phyloP scores from a whole-genome alignment of 805 yeast genomes.

The Candida ortonii region DNA sequence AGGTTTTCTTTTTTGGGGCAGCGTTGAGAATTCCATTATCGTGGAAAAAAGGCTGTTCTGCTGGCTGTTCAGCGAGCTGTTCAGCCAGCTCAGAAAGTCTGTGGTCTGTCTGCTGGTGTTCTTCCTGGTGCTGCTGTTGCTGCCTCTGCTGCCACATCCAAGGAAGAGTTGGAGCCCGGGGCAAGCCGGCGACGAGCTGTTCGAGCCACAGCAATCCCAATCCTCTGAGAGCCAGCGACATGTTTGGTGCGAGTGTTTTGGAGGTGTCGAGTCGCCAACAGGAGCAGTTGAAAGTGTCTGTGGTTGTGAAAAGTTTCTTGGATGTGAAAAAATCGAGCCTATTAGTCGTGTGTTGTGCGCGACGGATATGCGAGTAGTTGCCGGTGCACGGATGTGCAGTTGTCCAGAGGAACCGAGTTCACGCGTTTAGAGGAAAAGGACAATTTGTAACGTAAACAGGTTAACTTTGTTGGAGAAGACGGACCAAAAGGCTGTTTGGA shows the following conservation, averaged over 20 bases:
- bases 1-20: slow-evolving; percentile 90
- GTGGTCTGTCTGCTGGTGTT: neutral
- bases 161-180: slow-evolving; percentile 7
- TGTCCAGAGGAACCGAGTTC: too few relatives aligned
- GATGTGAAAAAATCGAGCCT: slow-evolving; percentile 2
- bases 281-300: neutral
- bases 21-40: slow-evolving; percentile 80
- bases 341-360: neutral
- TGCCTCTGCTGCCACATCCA: slow-evolving; percentile 4
- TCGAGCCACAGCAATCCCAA: slow-evolving; percentile 7
- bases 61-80: slow-evolving; percentile 35
- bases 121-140: neutral
- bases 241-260: neutral
- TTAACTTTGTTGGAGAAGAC: too few relatives aligned
- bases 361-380: neutral
- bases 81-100: slow-evolving; percentile 14
- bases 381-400: slow-evolving; percentile 3
- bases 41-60: slow-evolving; percentile 41
- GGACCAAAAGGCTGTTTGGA: too few relatives aligned
- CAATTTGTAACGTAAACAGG: too few relatives aligned
- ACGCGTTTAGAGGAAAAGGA: too few relatives aligned
- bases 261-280: neutral
- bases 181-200: slow-evolving; percentile 4
- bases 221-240: slow-evolving; percentile 10
- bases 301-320: slow-evolving; percentile 3